Conservation (phyloP, 2,329 filamentous ascomycete genomes). For the Ophiostoma perfectum region DNA sequence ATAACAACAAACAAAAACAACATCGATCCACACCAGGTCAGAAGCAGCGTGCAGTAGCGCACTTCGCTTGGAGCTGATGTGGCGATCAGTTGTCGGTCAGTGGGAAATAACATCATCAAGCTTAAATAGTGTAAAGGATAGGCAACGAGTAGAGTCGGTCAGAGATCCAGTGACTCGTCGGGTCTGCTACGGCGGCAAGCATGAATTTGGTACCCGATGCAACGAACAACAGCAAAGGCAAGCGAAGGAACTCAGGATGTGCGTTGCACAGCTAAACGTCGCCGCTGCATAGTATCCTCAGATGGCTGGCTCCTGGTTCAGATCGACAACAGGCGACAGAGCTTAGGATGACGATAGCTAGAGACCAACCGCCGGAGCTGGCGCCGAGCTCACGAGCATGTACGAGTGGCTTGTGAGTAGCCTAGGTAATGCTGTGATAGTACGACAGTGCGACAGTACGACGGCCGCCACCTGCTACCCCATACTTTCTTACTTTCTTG, state of each 20-base stretch:
- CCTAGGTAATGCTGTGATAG: no score
- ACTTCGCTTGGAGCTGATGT: constrained; percentile 7
- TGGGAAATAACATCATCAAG: constrained; percentile 13
- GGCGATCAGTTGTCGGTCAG: constrained; percentile 8
- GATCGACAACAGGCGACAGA: background rate
- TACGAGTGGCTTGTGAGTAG: no score
- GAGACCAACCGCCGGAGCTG: no score
- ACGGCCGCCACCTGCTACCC: background rate
- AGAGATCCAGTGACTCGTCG: no score
- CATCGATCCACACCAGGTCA: background rate
- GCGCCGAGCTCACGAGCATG: no score
- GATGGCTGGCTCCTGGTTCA: background rate
- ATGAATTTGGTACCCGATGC: background rate
- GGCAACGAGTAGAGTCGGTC: no score
- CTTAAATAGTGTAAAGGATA: background rate
- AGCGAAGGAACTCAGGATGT: background rate
- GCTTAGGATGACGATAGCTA: no score
- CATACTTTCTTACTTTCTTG: background rate
- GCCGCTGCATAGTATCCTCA: background rate
- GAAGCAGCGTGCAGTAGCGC: constrained; percentile 6
- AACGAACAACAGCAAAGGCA: background rate
- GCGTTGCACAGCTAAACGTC: background rate
- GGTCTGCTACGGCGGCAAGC: no score
- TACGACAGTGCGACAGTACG: background rate
- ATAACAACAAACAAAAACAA: background rate